Percentiles rank a stretch among this genome's conserved stretches.
Evolutionary conservation across 2,329 filamentous ascomycete species (phyloP).

Genomic region (Laburnicola sp.): DNA sequence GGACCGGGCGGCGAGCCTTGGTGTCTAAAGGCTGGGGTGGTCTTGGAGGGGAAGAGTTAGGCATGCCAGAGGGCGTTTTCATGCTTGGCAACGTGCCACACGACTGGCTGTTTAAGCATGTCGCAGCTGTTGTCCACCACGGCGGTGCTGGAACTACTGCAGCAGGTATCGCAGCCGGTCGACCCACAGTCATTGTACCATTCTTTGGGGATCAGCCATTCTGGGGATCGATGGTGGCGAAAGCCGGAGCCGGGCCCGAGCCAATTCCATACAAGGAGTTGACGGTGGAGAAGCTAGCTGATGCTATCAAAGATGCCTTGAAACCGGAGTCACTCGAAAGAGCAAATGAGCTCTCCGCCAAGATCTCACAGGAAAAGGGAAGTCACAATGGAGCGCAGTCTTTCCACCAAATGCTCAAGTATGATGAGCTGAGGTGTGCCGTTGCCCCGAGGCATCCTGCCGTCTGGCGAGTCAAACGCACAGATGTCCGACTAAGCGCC

Average conservation of each 20-base stretch:
- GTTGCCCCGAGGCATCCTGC: conserved; percentile 37
- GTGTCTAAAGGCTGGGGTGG: conserved; percentile 90
- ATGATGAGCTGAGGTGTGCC: conserved; percentile 43
- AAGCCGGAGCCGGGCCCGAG: conserved; percentile 47
- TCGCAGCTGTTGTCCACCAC: conserved; percentile 83
- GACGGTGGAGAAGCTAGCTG: conserved; percentile 45
- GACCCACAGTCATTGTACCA: conserved; percentile 79
- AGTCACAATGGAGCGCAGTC: conserved; percentile 42
- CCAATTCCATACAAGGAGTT: conserved; percentile 47
- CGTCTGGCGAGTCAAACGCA: conserved; percentile 47
- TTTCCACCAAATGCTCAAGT: conserved; percentile 45
- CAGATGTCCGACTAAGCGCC: conserved; percentile 41
- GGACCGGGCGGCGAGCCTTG: conserved; percentile 72
- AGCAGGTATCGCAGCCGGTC: conserved; percentile 78
- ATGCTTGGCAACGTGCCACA: conserved; percentile 86
- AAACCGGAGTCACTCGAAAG: conserved; percentile 42
- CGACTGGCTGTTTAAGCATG: conserved; percentile 83
- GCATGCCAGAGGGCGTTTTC: conserved; percentile 72
- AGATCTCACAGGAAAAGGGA: conserved; percentile 45
- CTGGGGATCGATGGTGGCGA: conserved; percentile 48
- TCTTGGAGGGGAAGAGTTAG: conserved; percentile 67
- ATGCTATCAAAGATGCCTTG: conserved; percentile 44
- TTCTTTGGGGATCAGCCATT: conserved; percentile 63
- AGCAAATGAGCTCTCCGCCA: conserved; percentile 42
- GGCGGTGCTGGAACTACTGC: conserved; percentile 87